phyloP scores from a whole-genome alignment of 345 rosid genomes.

The Rhodamnia rubescens region DNA sequence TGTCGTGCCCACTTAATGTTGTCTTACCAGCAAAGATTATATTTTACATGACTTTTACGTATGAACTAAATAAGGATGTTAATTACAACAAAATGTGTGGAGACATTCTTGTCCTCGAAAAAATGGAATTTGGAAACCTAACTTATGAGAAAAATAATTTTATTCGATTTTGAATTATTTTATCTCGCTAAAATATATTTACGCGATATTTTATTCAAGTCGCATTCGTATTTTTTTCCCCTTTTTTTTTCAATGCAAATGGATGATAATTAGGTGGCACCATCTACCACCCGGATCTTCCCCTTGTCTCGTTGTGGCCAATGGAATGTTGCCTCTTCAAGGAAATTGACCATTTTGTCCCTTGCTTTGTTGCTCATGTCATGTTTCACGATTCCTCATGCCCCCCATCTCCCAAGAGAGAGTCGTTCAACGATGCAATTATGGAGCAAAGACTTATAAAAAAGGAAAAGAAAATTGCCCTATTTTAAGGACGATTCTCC shows the following conservation, averaged over 20 bases:
- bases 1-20: not conserved
- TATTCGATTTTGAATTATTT: not conserved
- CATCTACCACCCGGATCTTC: not conserved
- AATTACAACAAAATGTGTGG: not conserved
- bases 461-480: not conserved
- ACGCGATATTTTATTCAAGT: not conserved
- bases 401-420: not conserved
- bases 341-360: not conserved
- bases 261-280: not conserved
- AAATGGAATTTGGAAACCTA: not conserved
- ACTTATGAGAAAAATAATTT: not conserved
- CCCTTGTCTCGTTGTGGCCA: not conserved
- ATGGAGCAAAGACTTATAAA: not conserved
- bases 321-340: not conserved
- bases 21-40: not conserved
- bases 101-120: not conserved
- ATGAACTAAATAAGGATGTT: not conserved
- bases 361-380: not conserved
- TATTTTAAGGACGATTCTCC: not conserved
- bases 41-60: not conserved
- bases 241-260: not conserved
- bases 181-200: not conserved
- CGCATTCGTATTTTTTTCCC: not conserved
- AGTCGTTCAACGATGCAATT: not conserved
- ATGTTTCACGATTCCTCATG: not conserved